phyloP scores from a whole-genome alignment of 495 filamentous ascomycete species.

The Podospora didyma region DNA sequence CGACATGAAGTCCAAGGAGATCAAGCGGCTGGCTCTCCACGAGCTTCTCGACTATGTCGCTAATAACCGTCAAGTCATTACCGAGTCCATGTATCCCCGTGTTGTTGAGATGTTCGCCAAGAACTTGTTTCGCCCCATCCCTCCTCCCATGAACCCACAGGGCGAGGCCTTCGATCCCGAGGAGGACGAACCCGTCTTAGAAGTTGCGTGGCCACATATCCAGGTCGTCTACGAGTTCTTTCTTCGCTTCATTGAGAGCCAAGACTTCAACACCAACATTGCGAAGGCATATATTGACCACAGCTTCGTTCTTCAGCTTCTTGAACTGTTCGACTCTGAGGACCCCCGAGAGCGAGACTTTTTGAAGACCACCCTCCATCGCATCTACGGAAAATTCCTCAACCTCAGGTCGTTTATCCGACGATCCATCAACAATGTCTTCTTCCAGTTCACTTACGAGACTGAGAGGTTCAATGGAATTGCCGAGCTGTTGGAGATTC shows the following conservation, averaged over 20 bases:
- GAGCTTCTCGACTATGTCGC: slow-evolving; percentile 97
- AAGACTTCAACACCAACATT: slow-evolving; percentile 99
- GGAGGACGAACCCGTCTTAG: slow-evolving; percentile 95
- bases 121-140: slow-evolving; percentile 96
- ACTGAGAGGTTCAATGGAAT: slow-evolving; percentile 99
- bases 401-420: slow-evolving; percentile 96
- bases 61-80: slow-evolving; percentile 97
- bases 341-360: slow-evolving; percentile 97
- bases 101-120: slow-evolving; percentile 99
- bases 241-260: slow-evolving; percentile 96
- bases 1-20: slow-evolving; percentile 99
- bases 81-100: slow-evolving; percentile 96
- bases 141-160: slow-evolving; percentile 93
- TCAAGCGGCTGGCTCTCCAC: slow-evolving; percentile 94
- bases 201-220: slow-evolving; percentile 99
- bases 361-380: slow-evolving; percentile 94
- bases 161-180: slow-evolving; percentile 98
- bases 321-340: slow-evolving; percentile 99
- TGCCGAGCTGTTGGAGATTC: slow-evolving; percentile 91
- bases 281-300: slow-evolving; percentile 99
- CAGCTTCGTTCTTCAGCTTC: slow-evolving; percentile 90
- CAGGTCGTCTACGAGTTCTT: slow-evolving; percentile 99
- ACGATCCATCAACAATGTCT: slow-evolving; percentile 99
- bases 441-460: slow-evolving; percentile 99
- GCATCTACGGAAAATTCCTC: slow-evolving; percentile 98